Conservation (phyloP, 1,284 basidiomycete species). For the Puccinia brachypodii region DNA sequence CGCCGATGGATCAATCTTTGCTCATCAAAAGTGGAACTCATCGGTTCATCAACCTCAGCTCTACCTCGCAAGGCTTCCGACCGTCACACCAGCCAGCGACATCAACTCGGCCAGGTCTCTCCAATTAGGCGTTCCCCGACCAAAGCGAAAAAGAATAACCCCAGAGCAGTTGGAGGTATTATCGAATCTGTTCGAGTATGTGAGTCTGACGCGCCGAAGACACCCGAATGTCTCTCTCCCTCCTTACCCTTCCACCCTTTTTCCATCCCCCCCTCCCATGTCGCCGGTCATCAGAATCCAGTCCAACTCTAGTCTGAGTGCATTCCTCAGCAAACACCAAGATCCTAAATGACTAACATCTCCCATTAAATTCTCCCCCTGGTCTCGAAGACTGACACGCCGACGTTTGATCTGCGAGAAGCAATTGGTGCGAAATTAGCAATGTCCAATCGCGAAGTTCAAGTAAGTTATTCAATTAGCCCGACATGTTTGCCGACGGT, state of each 20-base stretch:
- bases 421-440: slow-evolving; percentile 47
- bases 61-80: slow-evolving; percentile 18
- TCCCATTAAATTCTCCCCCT: background rate
- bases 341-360: slow-evolving; percentile 3
- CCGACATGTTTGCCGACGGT: background rate
- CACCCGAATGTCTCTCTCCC: background rate
- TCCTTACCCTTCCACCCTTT: no score
- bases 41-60: slow-evolving; percentile 20
- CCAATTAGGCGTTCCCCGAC: slow-evolving; percentile 25
- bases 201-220: background rate
- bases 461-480: slow-evolving; percentile 44
- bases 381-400: slow-evolving; percentile 51
- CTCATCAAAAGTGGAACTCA: slow-evolving; percentile 9
- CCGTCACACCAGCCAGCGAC: background rate
- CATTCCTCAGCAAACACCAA: background rate
- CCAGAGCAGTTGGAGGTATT: slow-evolving; percentile 52
- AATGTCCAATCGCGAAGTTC: slow-evolving; percentile 55
- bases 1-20: background rate
- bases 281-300: background rate
- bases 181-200: slow-evolving; percentile 50
- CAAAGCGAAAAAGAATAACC: slow-evolving; percentile 54
- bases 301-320: no score
- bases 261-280: background rate
- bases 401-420: slow-evolving; percentile 53
- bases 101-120: slow-evolving; percentile 15